Evolutionary conservation across 1,139 yeast genomes (phyloP).

Genomic region (Debaryomycetaceae sp.): DNA sequence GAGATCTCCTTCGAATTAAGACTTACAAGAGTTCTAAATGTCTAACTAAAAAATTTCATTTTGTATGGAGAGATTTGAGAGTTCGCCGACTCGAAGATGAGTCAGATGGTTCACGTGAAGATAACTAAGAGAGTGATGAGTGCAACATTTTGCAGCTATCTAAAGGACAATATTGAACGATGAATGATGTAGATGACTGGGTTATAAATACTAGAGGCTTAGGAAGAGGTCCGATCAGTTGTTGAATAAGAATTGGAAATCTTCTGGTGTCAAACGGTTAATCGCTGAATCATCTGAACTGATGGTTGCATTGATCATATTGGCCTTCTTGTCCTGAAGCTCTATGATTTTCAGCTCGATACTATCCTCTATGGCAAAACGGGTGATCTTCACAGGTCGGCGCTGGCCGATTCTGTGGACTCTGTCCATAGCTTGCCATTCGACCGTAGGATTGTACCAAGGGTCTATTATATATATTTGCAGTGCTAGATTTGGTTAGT

Average conservation of each 20-base stretch:
- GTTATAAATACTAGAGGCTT: neutral
- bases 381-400: constrained; percentile 89
- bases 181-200: neutral
- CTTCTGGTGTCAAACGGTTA: constrained; percentile 83
- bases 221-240: constrained; percentile 32
- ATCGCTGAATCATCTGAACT: constrained; percentile 91
- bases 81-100: neutral
- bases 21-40: neutral
- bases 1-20: neutral
- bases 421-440: constrained; percentile 98
- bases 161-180: neutral
- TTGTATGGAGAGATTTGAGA: neutral
- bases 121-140: neutral
- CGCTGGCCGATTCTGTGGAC: constrained; percentile 97
- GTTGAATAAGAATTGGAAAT: constrained; percentile 87
- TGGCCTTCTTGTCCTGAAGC: constrained; percentile 93
- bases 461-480: constrained; percentile 95
- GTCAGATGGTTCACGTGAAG: constrained; percentile 1
- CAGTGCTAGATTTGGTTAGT: constrained; percentile 50
- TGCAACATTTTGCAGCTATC: neutral
- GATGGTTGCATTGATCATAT: constrained; percentile 95
- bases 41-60: neutral
- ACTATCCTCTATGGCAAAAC: constrained; percentile 92
- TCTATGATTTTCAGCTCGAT: constrained; percentile 95
- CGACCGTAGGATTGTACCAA: constrained; percentile 99